phyloP scores from a whole-genome alignment of 1,284 basidiomycete species.

The Ustilago sp. region DNA sequence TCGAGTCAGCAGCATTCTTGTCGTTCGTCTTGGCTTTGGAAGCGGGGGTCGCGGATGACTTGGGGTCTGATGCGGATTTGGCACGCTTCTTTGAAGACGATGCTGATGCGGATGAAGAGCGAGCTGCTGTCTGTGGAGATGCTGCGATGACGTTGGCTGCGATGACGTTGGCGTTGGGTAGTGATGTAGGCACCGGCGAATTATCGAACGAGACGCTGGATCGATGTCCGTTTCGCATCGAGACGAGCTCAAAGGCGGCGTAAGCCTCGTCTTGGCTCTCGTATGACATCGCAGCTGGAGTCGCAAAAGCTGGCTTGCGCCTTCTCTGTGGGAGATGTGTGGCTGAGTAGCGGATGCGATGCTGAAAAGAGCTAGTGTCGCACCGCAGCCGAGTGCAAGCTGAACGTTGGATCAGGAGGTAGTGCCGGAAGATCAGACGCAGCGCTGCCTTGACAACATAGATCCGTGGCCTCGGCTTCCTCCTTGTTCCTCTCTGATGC shows the following conservation, averaged over 20 bases:
- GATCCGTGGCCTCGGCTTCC: background rate
- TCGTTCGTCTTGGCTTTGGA: slow-evolving; percentile 26
- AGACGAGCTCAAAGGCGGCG: slow-evolving; percentile 47
- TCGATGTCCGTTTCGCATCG: slow-evolving; percentile 41
- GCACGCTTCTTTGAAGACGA: slow-evolving; percentile 20
- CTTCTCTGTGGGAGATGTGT: background rate
- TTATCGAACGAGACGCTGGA: slow-evolving; percentile 32
- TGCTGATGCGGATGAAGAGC: slow-evolving; percentile 16
- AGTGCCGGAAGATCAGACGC: background rate
- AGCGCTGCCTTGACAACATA: background rate
- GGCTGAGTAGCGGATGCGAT: background rate
- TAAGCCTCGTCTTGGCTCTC: slow-evolving; percentile 48
- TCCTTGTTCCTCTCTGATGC: no score
- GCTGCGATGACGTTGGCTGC: background rate
- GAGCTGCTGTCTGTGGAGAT: slow-evolving; percentile 16
- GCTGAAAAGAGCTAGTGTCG: background rate
- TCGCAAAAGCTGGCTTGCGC: background rate
- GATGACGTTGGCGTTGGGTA: background rate
- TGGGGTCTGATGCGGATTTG: slow-evolving; percentile 12
- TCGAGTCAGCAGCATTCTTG: slow-evolving; percentile 25
- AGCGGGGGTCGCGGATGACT: slow-evolving; percentile 8
- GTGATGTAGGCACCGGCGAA: slow-evolving; percentile 13
- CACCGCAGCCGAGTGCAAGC: background rate
- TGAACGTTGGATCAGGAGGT: background rate
- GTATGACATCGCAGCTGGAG: slow-evolving; percentile 29